Evolutionary conservation across 108 stramenopile species (phyloP), one percentile per base, ranked within the genome.

Genomic region (Nannochloropsis granulata): DNA sequence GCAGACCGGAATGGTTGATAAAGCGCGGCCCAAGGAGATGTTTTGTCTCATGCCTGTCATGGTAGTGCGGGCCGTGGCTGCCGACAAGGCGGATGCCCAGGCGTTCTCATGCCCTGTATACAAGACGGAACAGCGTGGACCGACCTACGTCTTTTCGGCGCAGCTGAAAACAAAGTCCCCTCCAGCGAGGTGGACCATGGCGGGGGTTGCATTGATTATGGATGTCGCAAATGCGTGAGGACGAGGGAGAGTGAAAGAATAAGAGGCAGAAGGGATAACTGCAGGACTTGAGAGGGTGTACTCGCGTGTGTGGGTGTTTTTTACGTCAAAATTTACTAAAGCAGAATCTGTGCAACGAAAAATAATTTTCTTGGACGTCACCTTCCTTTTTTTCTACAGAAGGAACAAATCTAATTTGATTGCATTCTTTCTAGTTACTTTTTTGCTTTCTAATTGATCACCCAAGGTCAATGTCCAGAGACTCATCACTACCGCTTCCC

Each of bases 11-110:
- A 85, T 85, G 71, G 85, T 96, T 26, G 94, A 95, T 83, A 92
- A 89, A 85, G 82, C 34, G 44, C 56, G 83, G 82, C 95, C 95
- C n/a, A 94, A 95, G 87, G 95, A 96, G 85, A 95, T 96, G 93
- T 95, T 93, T 80, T 93, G 90, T 80, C 34, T 81, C 24, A 93
- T 96, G 93, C 95, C 95, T 16, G 91, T 95, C 78, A 92, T 96
- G 82, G 91, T 93, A 83, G 92, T 94, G 45, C 92, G 91, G 82
- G 95, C 94, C 44, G 92, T 96, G 23, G 83, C 93, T 0, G 93
- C 87, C 24, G 95, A 96, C 45, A 94, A 94, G 82, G 92, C 92
- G 23, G 94, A 95, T 34, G 82, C 91, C 13, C 93, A 93, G 23
- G 93, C 93, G 8, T 95, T 95, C 82, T 44, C 83, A 23, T 95